Percentiles rank a stretch among this genome's conserved stretches.
Conservation (phyloP, 495 filamentous ascomycete species). For the Podospora bellae-mahoneyi region DNA sequence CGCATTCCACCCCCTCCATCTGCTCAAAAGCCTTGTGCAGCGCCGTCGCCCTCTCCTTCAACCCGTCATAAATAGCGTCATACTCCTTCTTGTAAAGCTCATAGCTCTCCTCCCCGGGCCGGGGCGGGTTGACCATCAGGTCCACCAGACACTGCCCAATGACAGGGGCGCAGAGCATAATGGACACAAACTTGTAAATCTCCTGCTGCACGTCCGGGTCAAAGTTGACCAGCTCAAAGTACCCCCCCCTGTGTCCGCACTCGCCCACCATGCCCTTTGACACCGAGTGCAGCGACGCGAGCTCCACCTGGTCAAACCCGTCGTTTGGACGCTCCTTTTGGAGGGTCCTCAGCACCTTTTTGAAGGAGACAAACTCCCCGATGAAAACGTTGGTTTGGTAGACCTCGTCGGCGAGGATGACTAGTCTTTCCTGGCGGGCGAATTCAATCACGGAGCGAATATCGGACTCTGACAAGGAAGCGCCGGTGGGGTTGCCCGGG, state of each 20-base stretch:
- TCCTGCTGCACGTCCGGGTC: conserved; percentile 79
- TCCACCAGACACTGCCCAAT: conserved; percentile 94
- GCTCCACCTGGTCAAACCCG: conserved; percentile 80
- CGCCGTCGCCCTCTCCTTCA: conserved; percentile 74
- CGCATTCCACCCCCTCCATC: conserved; percentile 94
- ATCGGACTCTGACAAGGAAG: conserved; percentile 71
- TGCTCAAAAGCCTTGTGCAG: conserved; percentile 83
- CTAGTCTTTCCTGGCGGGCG: conserved; percentile 79
- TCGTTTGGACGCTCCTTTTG: conserved; percentile 63
- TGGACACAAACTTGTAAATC: conserved; percentile 98
- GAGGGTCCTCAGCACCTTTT: conserved; percentile 77
- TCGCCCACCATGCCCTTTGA: conserved; percentile 99
- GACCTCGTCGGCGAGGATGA: conserved; percentile 92
- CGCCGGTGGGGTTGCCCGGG: conserved; percentile 95
- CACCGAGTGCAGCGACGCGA: conserved; percentile 79
- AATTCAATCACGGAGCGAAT: conserved; percentile 78
- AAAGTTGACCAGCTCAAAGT: conserved; percentile 92
- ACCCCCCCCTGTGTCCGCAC: conserved; percentile 94
- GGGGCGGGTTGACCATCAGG: conserved; percentile 93
- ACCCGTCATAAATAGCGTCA: conserved; percentile 68
- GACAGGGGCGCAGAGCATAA: conserved; percentile 91
- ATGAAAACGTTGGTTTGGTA: conserved; percentile 98
- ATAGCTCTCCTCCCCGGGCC: conserved; percentile 73
- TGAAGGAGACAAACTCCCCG: conserved; percentile 92
- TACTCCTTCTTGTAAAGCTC: conserved; percentile 82